A percentile compares a stretch with the other conserved stretches of the same genome.
These are phyloP conservation scores for Ceratocystis destructans DNA, from an alignment of 2,329 filamentous ascomycete species.

Conservation along the genomic window DNA sequence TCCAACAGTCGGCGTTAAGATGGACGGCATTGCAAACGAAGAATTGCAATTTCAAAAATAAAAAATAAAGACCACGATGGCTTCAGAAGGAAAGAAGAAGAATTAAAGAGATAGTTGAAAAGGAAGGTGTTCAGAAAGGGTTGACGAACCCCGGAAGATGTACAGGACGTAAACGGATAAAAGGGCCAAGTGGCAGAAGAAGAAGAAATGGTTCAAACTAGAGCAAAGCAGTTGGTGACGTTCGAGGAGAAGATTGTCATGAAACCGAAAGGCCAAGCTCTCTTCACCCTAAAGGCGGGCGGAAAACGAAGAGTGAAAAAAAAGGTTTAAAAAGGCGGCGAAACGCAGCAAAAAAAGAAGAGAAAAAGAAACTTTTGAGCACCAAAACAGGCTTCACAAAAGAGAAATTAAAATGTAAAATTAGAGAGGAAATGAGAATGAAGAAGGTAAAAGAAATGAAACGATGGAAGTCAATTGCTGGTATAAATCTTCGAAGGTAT, in stretches of 20 bases:
- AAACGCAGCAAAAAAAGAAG: neutral
- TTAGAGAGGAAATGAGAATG: neutral
- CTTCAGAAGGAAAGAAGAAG: conserved; percentile 3
- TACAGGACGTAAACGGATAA: neutral
- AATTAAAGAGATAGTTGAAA: neutral
- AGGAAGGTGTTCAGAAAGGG: conserved; percentile 9
- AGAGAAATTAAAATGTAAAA: neutral
- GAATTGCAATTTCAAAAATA: conserved; percentile 10
- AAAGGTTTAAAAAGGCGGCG: neutral
- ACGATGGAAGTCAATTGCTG: neutral
- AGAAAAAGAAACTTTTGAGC: neutral
- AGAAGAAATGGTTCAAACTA: conserved; percentile 4
- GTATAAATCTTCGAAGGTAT: neutral
- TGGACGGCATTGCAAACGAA: conserved; percentile 23
- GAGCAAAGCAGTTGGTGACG: neutral
- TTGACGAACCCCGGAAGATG: neutral
- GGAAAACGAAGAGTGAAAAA: conserved; percentile 6
- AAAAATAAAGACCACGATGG: neutral
- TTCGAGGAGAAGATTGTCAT: neutral
- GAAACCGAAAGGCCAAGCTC: neutral
- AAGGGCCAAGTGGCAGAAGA: neutral
- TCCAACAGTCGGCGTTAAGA: conserved; percentile 28
- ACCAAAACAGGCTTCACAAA: neutral
- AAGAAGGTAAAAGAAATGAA: neutral
- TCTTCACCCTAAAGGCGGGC: conserved; percentile 12